Evolutionary conservation across 2,329 filamentous ascomycete species (phyloP), one percentile per base, ranked within the genome.

Genomic region (Leptodontidium sp.): DNA sequence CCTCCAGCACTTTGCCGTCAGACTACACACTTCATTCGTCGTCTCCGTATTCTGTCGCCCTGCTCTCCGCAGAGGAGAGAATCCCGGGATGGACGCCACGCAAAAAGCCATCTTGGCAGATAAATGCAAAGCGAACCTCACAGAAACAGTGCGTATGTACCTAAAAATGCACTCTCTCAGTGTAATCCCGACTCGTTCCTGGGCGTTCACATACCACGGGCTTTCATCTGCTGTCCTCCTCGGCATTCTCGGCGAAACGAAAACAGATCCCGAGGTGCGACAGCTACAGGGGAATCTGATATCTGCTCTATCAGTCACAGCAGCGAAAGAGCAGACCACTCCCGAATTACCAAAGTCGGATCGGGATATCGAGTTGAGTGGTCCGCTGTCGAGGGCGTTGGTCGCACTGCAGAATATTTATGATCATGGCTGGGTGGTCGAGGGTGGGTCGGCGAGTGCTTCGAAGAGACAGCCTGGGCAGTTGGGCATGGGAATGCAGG

Each of bases 141-240:
- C 87, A 6, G 88, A 90, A 75, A 90, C 88, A 14, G 88, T 91
- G 12, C 85, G 87, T 50, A 91, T 90, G 88, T 91, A 90, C 75
- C 80, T 91, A 26, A 87, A 88, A 17, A 91, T 91, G 88, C 88
- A 91, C 77, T 88, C 90, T 71, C 80, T 91, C 38, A 90, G 88
- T 1, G 86, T 89, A 9, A 90, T 90, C 58, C 88, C 88, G 0
- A 91, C 88, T 0, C 82, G 88, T 32, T 90, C 87, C 67, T 91
- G 88, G 88, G 88, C 88, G 0, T 90, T 90, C 70, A 91, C 88
- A 0, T 90, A 90, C 68, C 88, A 91, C 73, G 88, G 88, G 1
- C 82, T 91, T 8, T 90, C 88, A 9, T 91, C 88, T 0, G 88
- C 88, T 0, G 83, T 91, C 3, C 81, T 91, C 3, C 84, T 91